Conservation (phyloP, 371 early-diverging fungal species). For the Mortierella sp. region DNA sequence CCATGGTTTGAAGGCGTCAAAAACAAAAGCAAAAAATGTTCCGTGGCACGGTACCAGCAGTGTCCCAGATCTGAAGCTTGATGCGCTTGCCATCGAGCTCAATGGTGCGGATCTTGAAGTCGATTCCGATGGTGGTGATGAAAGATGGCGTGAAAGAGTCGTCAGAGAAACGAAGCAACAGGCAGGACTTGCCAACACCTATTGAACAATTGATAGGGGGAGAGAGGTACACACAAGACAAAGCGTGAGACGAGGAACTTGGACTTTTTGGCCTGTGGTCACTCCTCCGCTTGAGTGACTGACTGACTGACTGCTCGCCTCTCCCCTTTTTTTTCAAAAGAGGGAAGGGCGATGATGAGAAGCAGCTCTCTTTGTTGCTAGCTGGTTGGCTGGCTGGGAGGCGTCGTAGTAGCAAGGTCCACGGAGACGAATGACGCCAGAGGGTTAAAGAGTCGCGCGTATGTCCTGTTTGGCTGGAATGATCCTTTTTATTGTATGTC, state of each 20-base stretch:
- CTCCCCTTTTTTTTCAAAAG: background rate
- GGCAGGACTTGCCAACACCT: slow-evolving; percentile 98
- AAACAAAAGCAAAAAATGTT: background rate
- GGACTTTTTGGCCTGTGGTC: background rate
- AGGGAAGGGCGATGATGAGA: background rate
- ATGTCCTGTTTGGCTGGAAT: background rate
- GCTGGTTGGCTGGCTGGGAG: background rate
- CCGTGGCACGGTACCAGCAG: slow-evolving; percentile 71
- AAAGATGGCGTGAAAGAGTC: slow-evolving; percentile 99
- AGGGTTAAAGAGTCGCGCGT: background rate
- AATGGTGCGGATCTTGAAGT: slow-evolving; percentile 99
- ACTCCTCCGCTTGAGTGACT: background rate
- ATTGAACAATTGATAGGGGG: slow-evolving; percentile 1
- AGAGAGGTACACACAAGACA: background rate
- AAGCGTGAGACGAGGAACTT: background rate
- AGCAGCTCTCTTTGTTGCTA: background rate
- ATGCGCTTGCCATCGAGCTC: slow-evolving; percentile 98
- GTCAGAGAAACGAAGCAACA: slow-evolving; percentile 97
- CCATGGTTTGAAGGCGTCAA: background rate
- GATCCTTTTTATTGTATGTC: background rate
- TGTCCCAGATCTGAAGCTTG: slow-evolving; percentile 99
- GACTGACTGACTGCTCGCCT: background rate
- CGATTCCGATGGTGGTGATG: slow-evolving; percentile 99
- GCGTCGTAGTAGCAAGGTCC: background rate
- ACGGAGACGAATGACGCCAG: slow-evolving; percentile 11